Percentiles rank a stretch among this genome's conserved stretches.
phyloP scores from a whole-genome alignment of 352 stramenopile species.

The Phytophthora pisi region DNA sequence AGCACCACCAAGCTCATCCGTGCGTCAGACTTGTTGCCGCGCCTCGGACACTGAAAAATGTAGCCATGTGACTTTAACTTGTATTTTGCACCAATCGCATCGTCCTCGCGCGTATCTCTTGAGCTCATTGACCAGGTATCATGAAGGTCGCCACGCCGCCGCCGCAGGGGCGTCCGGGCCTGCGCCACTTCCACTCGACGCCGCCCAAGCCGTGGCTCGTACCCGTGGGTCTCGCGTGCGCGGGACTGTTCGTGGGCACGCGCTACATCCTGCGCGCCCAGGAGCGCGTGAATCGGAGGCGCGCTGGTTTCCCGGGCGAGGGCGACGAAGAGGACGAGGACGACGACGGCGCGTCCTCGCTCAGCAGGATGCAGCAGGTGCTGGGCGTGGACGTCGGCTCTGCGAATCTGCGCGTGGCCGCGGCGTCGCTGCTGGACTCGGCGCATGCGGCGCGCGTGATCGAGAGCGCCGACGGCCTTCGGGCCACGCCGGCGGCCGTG shows the following conservation, averaged over 20 bases:
- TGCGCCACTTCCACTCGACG: conserved; percentile 60
- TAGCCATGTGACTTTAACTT: conserved; percentile 5
- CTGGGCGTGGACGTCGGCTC: conserved; percentile 67
- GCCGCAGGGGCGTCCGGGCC: not conserved
- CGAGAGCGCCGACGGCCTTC: conserved; percentile 60
- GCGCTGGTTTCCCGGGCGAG: conserved; percentile 51
- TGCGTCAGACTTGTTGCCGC: conserved; percentile 44
- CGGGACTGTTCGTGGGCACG: conserved; percentile 58
- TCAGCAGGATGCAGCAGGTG: conserved; percentile 43
- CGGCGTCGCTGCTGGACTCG: conserved; percentile 34
- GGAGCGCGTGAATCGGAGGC: conserved; percentile 55
- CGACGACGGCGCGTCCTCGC: conserved; percentile 17
- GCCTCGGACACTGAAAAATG: conserved; percentile 22
- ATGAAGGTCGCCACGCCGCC: conserved; percentile 6
- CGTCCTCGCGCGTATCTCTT: not conserved
- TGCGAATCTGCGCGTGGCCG: conserved; percentile 54
- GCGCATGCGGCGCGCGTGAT: conserved; percentile 44
- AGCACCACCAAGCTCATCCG: conserved; percentile 53
- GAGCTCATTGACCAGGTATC: not conserved
- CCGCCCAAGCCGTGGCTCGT: conserved; percentile 60
- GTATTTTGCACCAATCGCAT: conserved; percentile 32
- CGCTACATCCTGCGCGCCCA: conserved; percentile 64
- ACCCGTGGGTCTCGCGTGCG: conserved; percentile 46
- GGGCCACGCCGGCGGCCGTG: conserved; percentile 59
- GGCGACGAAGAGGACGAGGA: conserved; percentile 37